These are phyloP conservation scores for Peronospora farinosa DNA, from an alignment of 352 stramenopile genomes.

Conservation along the genomic window DNA sequence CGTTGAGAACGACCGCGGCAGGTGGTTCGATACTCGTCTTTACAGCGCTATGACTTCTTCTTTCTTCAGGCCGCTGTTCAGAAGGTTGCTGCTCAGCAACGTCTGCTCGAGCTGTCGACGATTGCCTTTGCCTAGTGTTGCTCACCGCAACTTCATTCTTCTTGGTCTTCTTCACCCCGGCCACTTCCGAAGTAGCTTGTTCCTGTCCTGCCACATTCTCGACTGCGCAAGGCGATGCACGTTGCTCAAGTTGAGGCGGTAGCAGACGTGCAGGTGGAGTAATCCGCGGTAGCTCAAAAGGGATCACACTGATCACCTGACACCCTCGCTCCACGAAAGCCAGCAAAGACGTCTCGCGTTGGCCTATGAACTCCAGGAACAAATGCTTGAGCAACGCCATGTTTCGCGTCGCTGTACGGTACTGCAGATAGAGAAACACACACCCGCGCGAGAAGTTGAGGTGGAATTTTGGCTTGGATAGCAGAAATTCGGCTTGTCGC, in stretches of 20 bases:
- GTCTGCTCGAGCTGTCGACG: not conserved
- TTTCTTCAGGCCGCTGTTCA: slow-evolving; percentile 1
- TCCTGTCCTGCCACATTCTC: not conserved
- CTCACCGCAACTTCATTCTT: not conserved
- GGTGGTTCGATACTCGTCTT: not conserved
- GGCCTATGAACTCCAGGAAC: slow-evolving; percentile 32
- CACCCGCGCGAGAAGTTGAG: slow-evolving; percentile 14
- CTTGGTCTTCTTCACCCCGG: not conserved
- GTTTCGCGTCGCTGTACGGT: slow-evolving; percentile 35
- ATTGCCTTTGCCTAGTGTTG: not conserved
- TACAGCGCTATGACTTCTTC: not conserved
- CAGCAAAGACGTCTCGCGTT: slow-evolving; percentile 21
- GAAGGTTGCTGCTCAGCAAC: not conserved
- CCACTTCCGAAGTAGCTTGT: not conserved
- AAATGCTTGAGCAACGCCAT: slow-evolving; percentile 36
- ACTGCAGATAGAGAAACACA: slow-evolving; percentile 36
- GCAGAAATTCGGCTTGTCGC: slow-evolving; percentile 19
- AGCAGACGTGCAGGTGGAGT: not conserved
- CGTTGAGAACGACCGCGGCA: not conserved
- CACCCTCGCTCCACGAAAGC: slow-evolving; percentile 25
- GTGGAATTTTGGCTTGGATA: slow-evolving; percentile 26
- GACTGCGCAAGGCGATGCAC: not conserved
- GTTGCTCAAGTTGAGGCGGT: not conserved
- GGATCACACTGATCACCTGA: slow-evolving; percentile 38
- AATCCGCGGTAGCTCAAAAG: slow-evolving; percentile 17